Conservation (phyloP, 805 yeast genomes). For the Cyberlindnera japonica region DNA sequence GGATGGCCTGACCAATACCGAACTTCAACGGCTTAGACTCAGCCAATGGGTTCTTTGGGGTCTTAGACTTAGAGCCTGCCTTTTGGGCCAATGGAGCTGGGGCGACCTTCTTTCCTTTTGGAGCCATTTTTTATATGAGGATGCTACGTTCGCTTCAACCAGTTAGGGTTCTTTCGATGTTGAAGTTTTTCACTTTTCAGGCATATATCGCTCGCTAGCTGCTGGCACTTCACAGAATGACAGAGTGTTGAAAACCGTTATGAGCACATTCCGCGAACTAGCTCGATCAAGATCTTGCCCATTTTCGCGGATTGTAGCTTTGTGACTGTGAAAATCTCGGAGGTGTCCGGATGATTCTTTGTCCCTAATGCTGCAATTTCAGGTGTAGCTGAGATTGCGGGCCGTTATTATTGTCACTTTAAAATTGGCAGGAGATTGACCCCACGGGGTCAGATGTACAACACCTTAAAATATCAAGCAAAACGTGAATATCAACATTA, state of each 20-base stretch:
- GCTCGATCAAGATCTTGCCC: background rate
- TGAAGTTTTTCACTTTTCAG: slow-evolving; percentile 18
- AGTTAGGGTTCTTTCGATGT: too few relatives aligned
- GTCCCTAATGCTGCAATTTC: background rate
- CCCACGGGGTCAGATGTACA: too few relatives aligned
- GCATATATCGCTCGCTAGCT: background rate
- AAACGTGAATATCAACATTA: slow-evolving; percentile 13
- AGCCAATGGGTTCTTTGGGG: slow-evolving; percentile 80
- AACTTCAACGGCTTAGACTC: slow-evolving; percentile 88
- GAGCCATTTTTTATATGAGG: slow-evolving; percentile 14
- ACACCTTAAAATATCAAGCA: background rate
- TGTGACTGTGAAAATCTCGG: slow-evolving; percentile 11
- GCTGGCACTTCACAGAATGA: too few relatives aligned
- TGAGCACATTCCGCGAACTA: slow-evolving; percentile 2
- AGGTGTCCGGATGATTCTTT: slow-evolving; percentile 12
- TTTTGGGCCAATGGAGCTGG: slow-evolving; percentile 95
- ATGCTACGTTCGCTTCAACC: too few relatives aligned
- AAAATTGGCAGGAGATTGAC: too few relatives aligned
- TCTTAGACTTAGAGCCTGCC: slow-evolving; percentile 54
- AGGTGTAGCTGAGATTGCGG: too few relatives aligned
- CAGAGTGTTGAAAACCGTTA: background rate
- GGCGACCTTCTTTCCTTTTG: slow-evolving; percentile 76
- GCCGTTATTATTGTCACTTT: too few relatives aligned
- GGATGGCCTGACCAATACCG: slow-evolving; percentile 95
- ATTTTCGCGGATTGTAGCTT: background rate